A percentile compares a stretch with the other conserved stretches of the same genome.
These are phyloP conservation scores for Metrosideros polymorpha DNA, from an alignment of 441 rosid species.

Conservation along the genomic window DNA sequence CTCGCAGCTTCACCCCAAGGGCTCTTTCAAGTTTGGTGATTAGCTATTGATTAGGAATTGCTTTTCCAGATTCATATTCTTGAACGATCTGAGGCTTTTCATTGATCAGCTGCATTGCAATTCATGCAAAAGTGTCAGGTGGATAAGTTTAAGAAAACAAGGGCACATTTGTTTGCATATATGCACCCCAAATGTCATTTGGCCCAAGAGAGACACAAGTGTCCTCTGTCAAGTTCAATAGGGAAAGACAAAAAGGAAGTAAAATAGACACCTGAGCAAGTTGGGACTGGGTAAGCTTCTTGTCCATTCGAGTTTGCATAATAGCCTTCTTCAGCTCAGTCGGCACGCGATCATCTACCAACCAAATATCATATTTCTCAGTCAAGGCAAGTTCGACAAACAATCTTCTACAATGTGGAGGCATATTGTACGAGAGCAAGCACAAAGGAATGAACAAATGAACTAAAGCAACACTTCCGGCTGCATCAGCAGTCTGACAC, in stretches of 20 bases:
- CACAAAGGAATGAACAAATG: neutral
- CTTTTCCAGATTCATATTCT: conserved; percentile 94
- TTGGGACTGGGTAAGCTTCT: conserved; percentile 68
- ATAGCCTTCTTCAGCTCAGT: conserved; percentile 82
- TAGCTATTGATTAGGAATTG: conserved; percentile 92
- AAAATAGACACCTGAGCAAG: conserved; percentile 55
- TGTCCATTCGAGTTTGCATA: conserved; percentile 54
- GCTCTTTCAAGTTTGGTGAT: conserved; percentile 83
- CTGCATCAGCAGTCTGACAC: neutral
- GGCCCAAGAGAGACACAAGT: neutral
- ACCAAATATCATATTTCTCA: neutral
- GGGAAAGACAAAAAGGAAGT: neutral
- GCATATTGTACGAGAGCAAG: neutral
- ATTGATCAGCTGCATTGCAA: conserved; percentile 50
- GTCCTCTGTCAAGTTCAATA: neutral
- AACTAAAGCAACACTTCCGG: neutral
- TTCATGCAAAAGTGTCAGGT: neutral
- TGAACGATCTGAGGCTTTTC: conserved; percentile 96
- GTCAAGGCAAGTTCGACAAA: neutral
- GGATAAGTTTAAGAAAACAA: neutral
- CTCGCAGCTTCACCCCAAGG: conserved; percentile 77
- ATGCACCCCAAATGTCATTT: neutral
- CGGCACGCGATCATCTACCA: conserved; percentile 50
- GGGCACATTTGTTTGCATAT: no score
- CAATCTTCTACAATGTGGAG: neutral